phyloP scores from a whole-genome alignment of 1,139 yeast species.

The Schwanniomyces etchellsii region DNA sequence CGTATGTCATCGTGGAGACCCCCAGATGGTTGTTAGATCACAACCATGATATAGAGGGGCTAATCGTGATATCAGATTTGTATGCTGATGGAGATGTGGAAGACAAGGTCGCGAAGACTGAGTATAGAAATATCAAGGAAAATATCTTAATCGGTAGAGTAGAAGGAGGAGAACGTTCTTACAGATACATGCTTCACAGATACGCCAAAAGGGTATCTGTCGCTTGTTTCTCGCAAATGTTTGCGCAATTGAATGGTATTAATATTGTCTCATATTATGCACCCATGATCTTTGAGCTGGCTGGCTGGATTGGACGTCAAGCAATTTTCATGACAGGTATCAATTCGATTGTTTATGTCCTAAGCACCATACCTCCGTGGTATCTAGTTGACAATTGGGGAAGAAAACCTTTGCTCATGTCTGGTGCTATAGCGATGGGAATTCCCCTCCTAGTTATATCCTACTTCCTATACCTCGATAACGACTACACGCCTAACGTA shows the following conservation, averaged over 20 bases:
- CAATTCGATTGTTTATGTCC: conserved; percentile 68
- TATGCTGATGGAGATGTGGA: conserved; percentile 50
- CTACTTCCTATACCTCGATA: conserved; percentile 55
- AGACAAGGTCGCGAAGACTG: conserved; percentile 54
- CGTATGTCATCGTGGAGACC: conserved; percentile 75
- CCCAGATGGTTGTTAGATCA: conserved; percentile 88
- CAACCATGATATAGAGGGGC: conserved; percentile 84
- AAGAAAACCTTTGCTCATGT: conserved; percentile 69
- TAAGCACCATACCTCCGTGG: conserved; percentile 87
- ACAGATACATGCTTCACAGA: conserved; percentile 54
- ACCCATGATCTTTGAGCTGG: conserved; percentile 88
- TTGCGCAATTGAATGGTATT: conserved; percentile 91
- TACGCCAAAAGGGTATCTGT: conserved; percentile 78
- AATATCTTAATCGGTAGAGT: conserved; percentile 54
- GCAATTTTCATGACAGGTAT: conserved; percentile 94
- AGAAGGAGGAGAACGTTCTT: conserved; percentile 67
- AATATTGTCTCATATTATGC: conserved; percentile 91
- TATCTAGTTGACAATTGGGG: conserved; percentile 88
- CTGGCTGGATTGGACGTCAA: conserved; percentile 87
- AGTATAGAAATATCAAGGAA: conserved; percentile 43
- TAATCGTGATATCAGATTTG: conserved; percentile 43
- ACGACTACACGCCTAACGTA: conserved; percentile 56
- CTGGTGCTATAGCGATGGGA: conserved; percentile 81
- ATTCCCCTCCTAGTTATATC: conserved; percentile 62
- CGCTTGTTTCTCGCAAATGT: conserved; percentile 86